Evolutionary conservation across 441 rosid species (phyloP).

Genomic region (Kokia cookei): DNA sequence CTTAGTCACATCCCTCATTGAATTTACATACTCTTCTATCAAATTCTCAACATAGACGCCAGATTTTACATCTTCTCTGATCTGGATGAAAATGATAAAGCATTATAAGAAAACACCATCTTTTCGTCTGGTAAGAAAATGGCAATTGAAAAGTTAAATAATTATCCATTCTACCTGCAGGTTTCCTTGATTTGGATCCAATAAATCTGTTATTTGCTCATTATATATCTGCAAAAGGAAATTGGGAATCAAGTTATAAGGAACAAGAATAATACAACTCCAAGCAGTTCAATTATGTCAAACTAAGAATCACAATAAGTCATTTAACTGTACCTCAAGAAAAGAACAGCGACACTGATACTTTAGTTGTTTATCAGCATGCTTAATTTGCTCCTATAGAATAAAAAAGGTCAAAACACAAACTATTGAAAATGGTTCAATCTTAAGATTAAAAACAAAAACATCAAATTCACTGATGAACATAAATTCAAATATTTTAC

Average conservation of each 20-base stretch:
- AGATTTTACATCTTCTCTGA: constrained; percentile 92
- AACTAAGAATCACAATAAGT: background rate
- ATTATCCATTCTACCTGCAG: constrained; percentile 59
- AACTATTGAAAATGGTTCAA: background rate
- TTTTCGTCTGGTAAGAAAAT: background rate
- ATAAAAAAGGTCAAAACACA: constrained; percentile 10
- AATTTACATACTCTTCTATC: constrained; percentile 68
- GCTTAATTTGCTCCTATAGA: constrained; percentile 84
- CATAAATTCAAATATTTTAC: constrained; percentile 24
- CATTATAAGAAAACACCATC: constrained; percentile 4
- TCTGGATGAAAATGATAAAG: constrained; percentile 35
- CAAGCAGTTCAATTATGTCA: background rate
- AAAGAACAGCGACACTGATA: constrained; percentile 98
- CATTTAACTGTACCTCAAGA: constrained; percentile 71
- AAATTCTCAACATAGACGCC: constrained; percentile 94
- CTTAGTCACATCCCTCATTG: constrained; percentile 75
- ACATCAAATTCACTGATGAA: constrained; percentile 4
- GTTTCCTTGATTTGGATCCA: constrained; percentile 86
- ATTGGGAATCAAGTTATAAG: constrained; percentile 6
- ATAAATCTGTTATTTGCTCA: constrained; percentile 95
- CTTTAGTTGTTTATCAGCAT: constrained; percentile 75
- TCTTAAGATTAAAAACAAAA: background rate
- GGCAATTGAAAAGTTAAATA: background rate
- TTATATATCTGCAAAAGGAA: constrained; percentile 80
- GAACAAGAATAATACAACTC: background rate